Evolutionary conservation across 257 asterid genomes (phyloP).

Genomic region (Eucommia ulmoides): DNA sequence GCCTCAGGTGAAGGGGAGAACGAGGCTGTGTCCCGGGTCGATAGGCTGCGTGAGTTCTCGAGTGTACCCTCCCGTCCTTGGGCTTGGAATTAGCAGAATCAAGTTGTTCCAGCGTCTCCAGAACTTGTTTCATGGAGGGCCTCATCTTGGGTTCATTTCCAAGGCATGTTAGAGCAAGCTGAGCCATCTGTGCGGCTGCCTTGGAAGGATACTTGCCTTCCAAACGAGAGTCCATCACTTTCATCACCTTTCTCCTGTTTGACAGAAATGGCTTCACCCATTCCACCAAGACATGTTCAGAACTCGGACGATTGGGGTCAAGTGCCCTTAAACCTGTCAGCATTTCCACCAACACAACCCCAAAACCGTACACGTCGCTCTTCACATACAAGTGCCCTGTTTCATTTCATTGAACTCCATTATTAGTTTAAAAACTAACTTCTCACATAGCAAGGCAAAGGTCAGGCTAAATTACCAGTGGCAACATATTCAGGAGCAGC

Average conservation of each 20-base stretch:
- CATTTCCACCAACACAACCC: slow-evolving; percentile 3
- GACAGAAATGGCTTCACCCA: not conserved
- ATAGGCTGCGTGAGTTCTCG: not conserved
- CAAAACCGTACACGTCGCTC: slow-evolving; percentile 3
- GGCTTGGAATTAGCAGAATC: not conserved
- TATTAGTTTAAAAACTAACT: no score
- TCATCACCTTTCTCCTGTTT: not conserved
- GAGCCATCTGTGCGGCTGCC: not conserved
- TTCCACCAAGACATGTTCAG: not conserved
- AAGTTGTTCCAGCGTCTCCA: slow-evolving; percentile 1
- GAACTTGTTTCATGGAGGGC: slow-evolving; percentile 3
- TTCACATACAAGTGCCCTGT: slow-evolving; percentile 3
- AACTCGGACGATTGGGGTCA: not conserved
- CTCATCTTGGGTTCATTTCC: not conserved
- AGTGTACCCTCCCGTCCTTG: not conserved
- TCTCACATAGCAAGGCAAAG: not conserved
- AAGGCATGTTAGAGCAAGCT: slow-evolving; percentile 4
- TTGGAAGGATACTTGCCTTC: slow-evolving; percentile 2
- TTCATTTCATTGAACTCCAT: no score
- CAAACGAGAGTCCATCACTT: not conserved
- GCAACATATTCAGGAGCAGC: slow-evolving; percentile 75
- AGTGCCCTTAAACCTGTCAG: not conserved
- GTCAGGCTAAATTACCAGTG: slow-evolving; percentile 54
- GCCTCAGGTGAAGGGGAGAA: not conserved
- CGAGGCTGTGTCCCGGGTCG: not conserved